A percentile compares a stretch with the other conserved stretches of the same genome.
These are phyloP conservation scores for Exophiala calicioides DNA, from an alignment of 2,329 filamentous ascomycete genomes.

Conservation along the genomic window DNA sequence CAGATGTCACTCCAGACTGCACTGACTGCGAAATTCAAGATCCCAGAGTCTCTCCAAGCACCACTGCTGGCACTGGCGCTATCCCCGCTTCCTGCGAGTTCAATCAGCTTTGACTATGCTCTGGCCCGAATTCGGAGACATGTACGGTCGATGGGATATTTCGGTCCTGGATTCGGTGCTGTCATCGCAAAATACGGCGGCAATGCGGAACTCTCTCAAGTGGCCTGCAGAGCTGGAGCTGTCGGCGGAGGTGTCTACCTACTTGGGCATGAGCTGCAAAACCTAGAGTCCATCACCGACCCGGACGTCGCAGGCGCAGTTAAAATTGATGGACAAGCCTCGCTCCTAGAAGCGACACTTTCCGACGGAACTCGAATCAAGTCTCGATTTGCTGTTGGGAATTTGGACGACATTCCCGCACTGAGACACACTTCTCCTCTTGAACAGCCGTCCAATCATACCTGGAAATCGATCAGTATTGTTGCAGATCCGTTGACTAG, in stretches of 20 bases:
- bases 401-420: conserved; percentile 39
- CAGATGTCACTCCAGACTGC: conserved; percentile 51
- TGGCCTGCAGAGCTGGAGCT: conserved; percentile 83
- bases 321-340: conserved; percentile 26
- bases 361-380: conserved; percentile 41
- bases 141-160: conserved; percentile 79
- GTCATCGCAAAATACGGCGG: conserved; percentile 94
- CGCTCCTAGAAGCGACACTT: conserved; percentile 35
- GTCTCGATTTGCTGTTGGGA: conserved; percentile 41
- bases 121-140: conserved; percentile 75
- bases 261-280: conserved; percentile 67
- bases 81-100: conserved; percentile 58
- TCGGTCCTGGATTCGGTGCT: conserved; percentile 85
- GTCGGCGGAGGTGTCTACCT: conserved; percentile 92
- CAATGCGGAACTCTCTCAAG: conserved; percentile 83
- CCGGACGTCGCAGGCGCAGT: neutral
- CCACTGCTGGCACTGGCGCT: conserved; percentile 71
- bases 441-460: conserved; percentile 1
- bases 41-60: conserved; percentile 68
- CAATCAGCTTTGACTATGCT: conserved; percentile 66
- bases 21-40: conserved; percentile 58
- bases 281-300: conserved; percentile 19
- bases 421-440: neutral
- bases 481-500: conserved; percentile 64
- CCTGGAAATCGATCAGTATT: conserved; percentile 59